Base-by-base conservation (phyloP, 177 flowering plant genomes). In the Vitis hybrid region DNA sequence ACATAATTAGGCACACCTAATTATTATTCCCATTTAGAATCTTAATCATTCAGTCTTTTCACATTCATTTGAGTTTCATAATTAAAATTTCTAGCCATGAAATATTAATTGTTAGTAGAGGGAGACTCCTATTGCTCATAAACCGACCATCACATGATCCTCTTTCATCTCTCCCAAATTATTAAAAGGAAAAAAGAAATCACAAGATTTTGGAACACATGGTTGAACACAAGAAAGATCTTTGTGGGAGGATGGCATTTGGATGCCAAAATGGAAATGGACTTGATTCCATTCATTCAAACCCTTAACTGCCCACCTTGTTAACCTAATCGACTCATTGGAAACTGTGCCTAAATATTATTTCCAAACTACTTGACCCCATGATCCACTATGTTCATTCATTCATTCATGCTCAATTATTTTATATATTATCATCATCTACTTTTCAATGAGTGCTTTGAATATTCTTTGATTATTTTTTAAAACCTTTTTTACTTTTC, bases 281-380 rank as follows among this genome's bases (percentile, higher is more conserved):
- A 52, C 63, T 22, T 51, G 11, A 59, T 63, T 39, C 45, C 45
- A 39, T 39, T 63, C 67, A 70, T 70, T 70, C 54, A 56, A 68
- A 53, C 45, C 45, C 20, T 26, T 59, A 13, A 29, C 14, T 39
- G 63, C 54, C 68, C 63, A 71, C 74, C 70, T 66, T 20, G 54
- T 67, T 34, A 67, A 15, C 13, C 29, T 54, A 53, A 73, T 67
- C 75, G 52, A 45, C 10, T 73, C 52, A 73, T 73, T n/a, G 66
- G 13, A 15, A 61, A 34, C 29, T 53, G 70, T 45, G 62, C 16
- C 3, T 39, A 39, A 39, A 15, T 14, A 69, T 69, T 69, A 26
- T 63, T 63, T 63, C 39, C 49, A 29, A 15, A 39, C 45, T 39
- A 39, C 45, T 7, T 39, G 45, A 53, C 3, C 16, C 15, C 11